Percentiles rank a stretch among this genome's conserved stretches.
Evolutionary conservation across 2,329 filamentous ascomycete genomes (phyloP).

Genomic region (Emmonsiellopsis sp.): DNA sequence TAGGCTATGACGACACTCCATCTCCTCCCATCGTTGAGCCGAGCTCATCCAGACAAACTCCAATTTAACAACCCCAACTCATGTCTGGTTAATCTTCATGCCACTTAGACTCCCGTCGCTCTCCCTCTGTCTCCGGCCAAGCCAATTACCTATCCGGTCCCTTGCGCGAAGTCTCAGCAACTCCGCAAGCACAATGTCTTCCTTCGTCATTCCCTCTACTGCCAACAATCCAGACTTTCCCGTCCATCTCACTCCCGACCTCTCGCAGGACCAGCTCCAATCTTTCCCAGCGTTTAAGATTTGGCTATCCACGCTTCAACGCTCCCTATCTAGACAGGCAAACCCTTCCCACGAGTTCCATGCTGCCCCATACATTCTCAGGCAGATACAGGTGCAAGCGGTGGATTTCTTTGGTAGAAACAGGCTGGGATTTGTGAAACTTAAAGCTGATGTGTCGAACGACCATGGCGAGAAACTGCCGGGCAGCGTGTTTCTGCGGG

Average conservation of each 20-base stretch:
- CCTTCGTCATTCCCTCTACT: conserved; percentile 29
- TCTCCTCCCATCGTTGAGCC: no score
- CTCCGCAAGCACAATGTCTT: conserved; percentile 26
- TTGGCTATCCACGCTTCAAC: conserved; percentile 44
- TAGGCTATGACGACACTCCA: no score
- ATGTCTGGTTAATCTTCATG: no score
- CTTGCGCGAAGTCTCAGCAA: background rate
- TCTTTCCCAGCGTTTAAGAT: conserved; percentile 46
- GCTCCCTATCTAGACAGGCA: conserved; percentile 40
- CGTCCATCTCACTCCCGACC: conserved; percentile 35
- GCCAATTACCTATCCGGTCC: background rate
- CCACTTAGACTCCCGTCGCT: background rate
- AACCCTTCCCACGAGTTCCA: conserved; percentile 43
- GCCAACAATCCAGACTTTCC: conserved; percentile 24
- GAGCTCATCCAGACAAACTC: no score
- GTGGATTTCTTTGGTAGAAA: conserved; percentile 44
- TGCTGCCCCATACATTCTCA: conserved; percentile 41
- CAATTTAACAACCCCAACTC: no score
- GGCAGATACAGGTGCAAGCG: conserved; percentile 45
- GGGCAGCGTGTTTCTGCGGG: conserved; percentile 49
- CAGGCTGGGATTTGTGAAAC: conserved; percentile 48
- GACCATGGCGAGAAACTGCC: conserved; percentile 43
- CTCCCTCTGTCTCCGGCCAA: background rate
- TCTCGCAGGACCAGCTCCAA: conserved; percentile 37
- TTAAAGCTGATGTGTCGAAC: conserved; percentile 47